Evolutionary conservation across 208 protist genomes (phyloP).

Genomic region (Acanthamoeba castellanii): DNA sequence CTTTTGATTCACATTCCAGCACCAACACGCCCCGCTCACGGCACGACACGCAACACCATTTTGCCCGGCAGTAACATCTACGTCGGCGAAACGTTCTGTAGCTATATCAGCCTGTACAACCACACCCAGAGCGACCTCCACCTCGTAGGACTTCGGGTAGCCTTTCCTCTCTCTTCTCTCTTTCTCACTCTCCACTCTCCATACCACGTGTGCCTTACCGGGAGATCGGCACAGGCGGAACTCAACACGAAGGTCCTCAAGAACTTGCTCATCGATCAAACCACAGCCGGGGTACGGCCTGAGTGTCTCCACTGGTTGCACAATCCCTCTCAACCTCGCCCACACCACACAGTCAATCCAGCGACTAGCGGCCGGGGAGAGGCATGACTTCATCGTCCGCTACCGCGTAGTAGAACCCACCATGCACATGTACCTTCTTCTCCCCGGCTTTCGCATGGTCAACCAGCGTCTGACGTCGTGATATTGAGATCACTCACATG

Average conservation of each 20-base stretch:
- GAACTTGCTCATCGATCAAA: constrained; percentile 33
- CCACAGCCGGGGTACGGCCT: background rate
- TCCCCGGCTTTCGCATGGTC: background rate
- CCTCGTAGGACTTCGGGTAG: background rate
- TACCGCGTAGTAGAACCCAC: constrained; percentile 28
- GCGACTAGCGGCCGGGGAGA: constrained; percentile 7
- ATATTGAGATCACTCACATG: background rate
- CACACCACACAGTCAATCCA: background rate
- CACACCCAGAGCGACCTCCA: constrained; percentile 28
- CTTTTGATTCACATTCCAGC: too few relatives aligned
- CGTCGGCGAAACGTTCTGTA: constrained; percentile 26
- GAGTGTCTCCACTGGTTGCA: background rate
- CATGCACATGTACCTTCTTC: constrained; percentile 36
- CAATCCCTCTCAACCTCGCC: background rate
- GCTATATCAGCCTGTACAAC: constrained; percentile 62
- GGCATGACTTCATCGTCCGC: constrained; percentile 48
- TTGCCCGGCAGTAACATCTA: background rate
- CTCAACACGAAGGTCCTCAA: constrained; percentile 50
- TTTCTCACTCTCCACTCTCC: background rate
- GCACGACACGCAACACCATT: too few relatives aligned
- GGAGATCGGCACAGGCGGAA: background rate
- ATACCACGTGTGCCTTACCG: background rate
- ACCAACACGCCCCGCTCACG: background rate
- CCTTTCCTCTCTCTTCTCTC: background rate
- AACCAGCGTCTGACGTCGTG: too few relatives aligned